Base-by-base conservation (phyloP, 495 filamentous ascomycete genomes). In the Aspergillus affinis region DNA sequence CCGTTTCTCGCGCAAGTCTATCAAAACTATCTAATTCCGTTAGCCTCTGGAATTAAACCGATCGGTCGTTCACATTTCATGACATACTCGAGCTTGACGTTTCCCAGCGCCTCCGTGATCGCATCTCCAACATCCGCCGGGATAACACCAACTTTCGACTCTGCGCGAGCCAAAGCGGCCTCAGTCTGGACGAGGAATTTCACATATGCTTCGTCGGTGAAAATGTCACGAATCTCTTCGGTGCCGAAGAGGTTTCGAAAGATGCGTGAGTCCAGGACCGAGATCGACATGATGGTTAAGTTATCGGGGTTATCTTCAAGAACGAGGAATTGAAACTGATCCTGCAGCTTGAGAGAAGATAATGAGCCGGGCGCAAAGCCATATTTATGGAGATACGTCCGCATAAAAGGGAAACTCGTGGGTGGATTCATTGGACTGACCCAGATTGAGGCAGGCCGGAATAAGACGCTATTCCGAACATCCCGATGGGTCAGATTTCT, bases 101-200 rank as follows among this genome's bases (percentile, higher is more conserved):
- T n/a, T 56, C 54, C n/a, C 21, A 30, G 27, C 20, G 15, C 27
- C 27, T 52, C 50, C 8, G 78, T 77, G 15, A 82, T 72, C 10
- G 62, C 55, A n/a, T 69, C 59, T 5, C 75, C 77, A 18, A 72
- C 69, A 19, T 78, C 60, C 8, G 57, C 53, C 3, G 77, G 78
- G 53, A 82, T 82, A 10, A 79, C 72, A 48, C 69, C 69, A 20
- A 64, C 61, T 36, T 62, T 65, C 21, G 75, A 69, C 63, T 82
- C 73, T 1, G 78, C 77, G 50, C 74, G 60, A 15, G 79, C 78
- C 0, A 82, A 65, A 19, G 79, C 79, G 26, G 72, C 71, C 63
- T 82, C 79, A 1, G 57, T 54, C 32, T 67, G 58, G 30, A 67
- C 57, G 13, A 55, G 26, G 15, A 44, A 57, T 29, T 49, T 49